A percentile compares a stretch with the other conserved stretches of the same genome.
These are phyloP conservation scores for Podaxis sp. DNA, from an alignment of 768 basidiomycete genomes.

Conservation along the genomic window DNA sequence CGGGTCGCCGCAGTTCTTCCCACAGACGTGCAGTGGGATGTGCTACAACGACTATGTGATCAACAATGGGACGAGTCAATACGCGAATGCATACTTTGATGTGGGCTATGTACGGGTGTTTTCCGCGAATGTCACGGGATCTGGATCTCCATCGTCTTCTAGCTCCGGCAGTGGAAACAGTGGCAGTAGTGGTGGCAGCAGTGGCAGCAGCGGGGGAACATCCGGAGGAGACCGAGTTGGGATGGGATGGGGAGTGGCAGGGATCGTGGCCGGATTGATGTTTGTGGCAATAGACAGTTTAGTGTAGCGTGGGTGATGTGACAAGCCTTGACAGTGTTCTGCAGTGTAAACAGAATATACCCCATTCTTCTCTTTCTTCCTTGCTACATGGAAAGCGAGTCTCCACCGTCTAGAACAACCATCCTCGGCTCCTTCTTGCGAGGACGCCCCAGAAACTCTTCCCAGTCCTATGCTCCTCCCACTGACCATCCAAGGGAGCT, in stretches of 20 bases:
- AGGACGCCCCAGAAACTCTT: slow-evolving; percentile 65
- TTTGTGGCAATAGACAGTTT: not conserved
- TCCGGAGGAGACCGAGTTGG: not conserved
- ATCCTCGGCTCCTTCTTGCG: slow-evolving; percentile 76
- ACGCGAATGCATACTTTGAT: slow-evolving; percentile 20
- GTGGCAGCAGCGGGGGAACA: not conserved
- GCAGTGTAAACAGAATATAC: slow-evolving; percentile 18
- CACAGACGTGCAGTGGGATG: slow-evolving; percentile 17
- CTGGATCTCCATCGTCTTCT: not conserved
- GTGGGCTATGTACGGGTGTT: slow-evolving; percentile 18
- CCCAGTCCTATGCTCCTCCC: slow-evolving; percentile 41
- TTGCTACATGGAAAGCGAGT: slow-evolving; percentile 33
- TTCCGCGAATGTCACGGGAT: not conserved
- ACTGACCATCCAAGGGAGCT: slow-evolving; percentile 33
- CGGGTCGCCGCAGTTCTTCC: slow-evolving; percentile 17
- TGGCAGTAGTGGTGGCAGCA: not conserved
- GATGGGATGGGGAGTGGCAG: not conserved
- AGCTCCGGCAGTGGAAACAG: not conserved
- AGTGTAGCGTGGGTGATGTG: slow-evolving; percentile 9
- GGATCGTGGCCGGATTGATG: not conserved
- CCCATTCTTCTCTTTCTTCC: not conserved
- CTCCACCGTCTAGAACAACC: slow-evolving; percentile 52
- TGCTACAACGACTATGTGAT: slow-evolving; percentile 20
- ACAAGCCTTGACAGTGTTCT: not conserved
- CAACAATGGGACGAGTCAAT: slow-evolving; percentile 14